These are phyloP conservation scores for Saccharum spontaneum DNA, from an alignment of 176 grass and related monocot species.

Conservation along the genomic window DNA sequence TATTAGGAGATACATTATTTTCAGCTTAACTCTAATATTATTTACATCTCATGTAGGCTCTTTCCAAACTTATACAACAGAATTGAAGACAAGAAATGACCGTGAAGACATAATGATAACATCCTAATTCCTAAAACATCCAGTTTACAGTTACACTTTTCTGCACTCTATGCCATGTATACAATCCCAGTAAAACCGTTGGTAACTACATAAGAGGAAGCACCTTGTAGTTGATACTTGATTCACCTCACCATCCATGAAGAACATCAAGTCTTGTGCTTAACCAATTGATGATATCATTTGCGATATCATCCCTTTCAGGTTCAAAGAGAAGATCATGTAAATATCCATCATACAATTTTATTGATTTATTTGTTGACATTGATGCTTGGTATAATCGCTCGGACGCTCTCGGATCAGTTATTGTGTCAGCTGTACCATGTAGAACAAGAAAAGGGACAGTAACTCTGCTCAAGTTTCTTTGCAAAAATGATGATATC, in stretches of 20 bases:
- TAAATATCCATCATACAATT: slow-evolving; percentile 61
- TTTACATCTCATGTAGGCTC: slow-evolving; percentile 37
- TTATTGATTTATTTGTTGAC: slow-evolving; percentile 61
- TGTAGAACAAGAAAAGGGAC: slow-evolving; percentile 79
- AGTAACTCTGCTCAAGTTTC: slow-evolving; percentile 57
- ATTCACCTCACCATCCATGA: slow-evolving; percentile 42
- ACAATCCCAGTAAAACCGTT: neutral
- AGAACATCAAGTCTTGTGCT: slow-evolving; percentile 47
- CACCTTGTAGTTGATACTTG: slow-evolving; percentile 11
- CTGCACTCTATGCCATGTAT: slow-evolving; percentile 29
- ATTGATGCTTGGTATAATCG: slow-evolving; percentile 57
- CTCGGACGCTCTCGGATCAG: slow-evolving; percentile 50
- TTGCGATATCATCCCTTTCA: slow-evolving; percentile 71
- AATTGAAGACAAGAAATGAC: neutral
- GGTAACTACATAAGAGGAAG: slow-evolving; percentile 25
- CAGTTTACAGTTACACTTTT: slow-evolving; percentile 32
- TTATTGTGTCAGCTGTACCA: slow-evolving; percentile 67
- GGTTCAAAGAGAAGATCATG: slow-evolving; percentile 82
- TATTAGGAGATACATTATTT: slow-evolving; percentile 40
- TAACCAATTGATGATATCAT: slow-evolving; percentile 67
- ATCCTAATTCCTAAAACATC: slow-evolving; percentile 8
- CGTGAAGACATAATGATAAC: neutral
- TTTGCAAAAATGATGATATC: slow-evolving; percentile 68
- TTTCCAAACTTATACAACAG: slow-evolving; percentile 24
- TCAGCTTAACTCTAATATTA: slow-evolving; percentile 10